Base-by-base conservation (phyloP, 2,329 filamentous ascomycete species). In the Colletotrichum musicola region DNA sequence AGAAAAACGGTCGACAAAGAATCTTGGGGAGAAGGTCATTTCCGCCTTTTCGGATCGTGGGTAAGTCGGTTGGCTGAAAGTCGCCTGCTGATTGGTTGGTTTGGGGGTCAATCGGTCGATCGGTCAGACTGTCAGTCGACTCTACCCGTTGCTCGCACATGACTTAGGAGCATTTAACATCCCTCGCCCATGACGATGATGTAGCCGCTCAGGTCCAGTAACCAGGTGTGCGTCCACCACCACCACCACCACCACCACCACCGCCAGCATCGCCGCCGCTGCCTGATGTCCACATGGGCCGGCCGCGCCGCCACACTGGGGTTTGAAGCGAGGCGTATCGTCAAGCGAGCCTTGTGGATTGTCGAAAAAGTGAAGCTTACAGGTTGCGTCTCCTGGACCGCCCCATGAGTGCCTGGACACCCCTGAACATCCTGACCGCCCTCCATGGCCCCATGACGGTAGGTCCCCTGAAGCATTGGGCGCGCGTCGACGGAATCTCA, bases 161-260 rank as follows among this genome's bases (percentile, higher is more conserved):
- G 56, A 66, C 20, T 61, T 42, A 50, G 50, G 38, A 55, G 35
- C 50, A 51, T 60, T 65, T 64, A 57, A 38, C 50, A 61, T 46
- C 42, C 58, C 61, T 50, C 42, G 56, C 50, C 46, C 56, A 56
- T 58, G 61, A 64, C 54, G 62, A 61, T 55, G 51, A 69, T 59
- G 50, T 66, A 69, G 66, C 50, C 44, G 42, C 55, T 69, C 38
- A 49, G 50, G 27, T 65, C 62, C 62, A 64, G 66, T 54, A 69
- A 69, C 66, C 62, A 55, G 66, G 66, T 60, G 55, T 56, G 50
- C 56, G 62, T 69, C 47, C 64, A 64, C 53, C 47, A 55, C 64
- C 60, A 58, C 51, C 53, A 58, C 47, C n/a, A n/a, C n/a, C n/a
- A n/a, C 47, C 64, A 59, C 53, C 47, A 50, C 64, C 60, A 53